These are phyloP conservation scores for Syzygium aqueum DNA, from an alignment of 345 rosid species.

Conservation along the genomic window DNA sequence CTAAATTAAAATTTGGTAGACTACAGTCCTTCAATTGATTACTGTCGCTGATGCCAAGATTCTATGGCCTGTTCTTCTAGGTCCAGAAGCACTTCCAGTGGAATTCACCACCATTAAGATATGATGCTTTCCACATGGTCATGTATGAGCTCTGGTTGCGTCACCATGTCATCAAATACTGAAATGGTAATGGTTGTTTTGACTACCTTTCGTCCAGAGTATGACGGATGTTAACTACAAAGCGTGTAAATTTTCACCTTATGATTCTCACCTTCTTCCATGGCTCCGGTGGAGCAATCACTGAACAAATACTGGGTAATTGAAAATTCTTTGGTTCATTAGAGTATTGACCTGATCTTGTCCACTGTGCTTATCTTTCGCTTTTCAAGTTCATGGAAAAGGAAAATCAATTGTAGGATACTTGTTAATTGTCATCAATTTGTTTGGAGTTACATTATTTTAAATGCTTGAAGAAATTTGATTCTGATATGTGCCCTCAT, in stretches of 20 bases:
- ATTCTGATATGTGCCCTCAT: neutral
- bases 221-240: neutral
- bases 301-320: neutral
- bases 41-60: neutral
- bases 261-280: neutral
- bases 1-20: neutral
- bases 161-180: conserved; percentile 79
- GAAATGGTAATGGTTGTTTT: neutral
- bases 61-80: conserved; percentile 25
- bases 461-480: neutral
- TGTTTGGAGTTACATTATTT: neutral
- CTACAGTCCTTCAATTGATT: neutral
- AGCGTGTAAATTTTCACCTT: neutral
- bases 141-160: conserved; percentile 96
- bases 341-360: neutral
- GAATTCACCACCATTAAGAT: conserved; percentile 72
- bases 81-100: conserved; percentile 95
- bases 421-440: neutral
- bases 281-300: neutral
- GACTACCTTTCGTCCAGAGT: neutral
- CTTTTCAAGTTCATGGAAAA: neutral
- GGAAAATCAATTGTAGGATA: neutral
- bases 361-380: neutral
- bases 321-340: neutral
- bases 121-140: conserved; percentile 92